phyloP scores from a whole-genome alignment of 2,329 filamentous ascomycete species.

The Calonectria pseudoturangicola region DNA sequence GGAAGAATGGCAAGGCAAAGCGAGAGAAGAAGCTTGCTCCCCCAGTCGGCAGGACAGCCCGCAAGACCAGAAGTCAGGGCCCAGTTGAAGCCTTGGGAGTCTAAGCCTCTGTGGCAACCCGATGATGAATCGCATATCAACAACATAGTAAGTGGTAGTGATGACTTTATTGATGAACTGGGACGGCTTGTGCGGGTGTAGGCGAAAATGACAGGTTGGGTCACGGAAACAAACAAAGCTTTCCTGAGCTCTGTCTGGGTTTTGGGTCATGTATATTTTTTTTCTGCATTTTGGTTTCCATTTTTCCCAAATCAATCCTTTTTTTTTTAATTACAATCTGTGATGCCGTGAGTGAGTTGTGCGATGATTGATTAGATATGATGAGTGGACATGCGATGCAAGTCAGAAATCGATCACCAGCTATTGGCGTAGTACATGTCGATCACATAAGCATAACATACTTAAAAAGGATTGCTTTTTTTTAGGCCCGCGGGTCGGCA shows the following conservation, averaged over 20 bases:
- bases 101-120: not conserved
- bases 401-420: not conserved
- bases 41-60: slow-evolving; percentile 60
- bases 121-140: not conserved
- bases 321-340: not conserved
- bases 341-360: not conserved
- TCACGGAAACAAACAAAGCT: slow-evolving; percentile 36
- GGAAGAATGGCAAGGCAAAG: slow-evolving; percentile 54
- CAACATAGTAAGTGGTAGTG: slow-evolving; percentile 1
- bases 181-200: slow-evolving; percentile 35
- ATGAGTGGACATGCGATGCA: not conserved
- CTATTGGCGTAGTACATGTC: not conserved
- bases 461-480: not conserved
- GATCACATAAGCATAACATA: not conserved
- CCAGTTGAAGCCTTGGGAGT: slow-evolving; percentile 56
- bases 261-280: slow-evolving; percentile 45
- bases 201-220: slow-evolving; percentile 50
- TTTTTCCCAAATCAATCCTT: not conserved
- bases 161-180: slow-evolving; percentile 25
- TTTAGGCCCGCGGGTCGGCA: not conserved
- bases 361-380: slow-evolving; percentile 8
- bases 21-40: slow-evolving; percentile 60
- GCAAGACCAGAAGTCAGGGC: slow-evolving; percentile 67
- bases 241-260: slow-evolving; percentile 43
- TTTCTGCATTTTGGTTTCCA: not conserved